Base-by-base conservation (phyloP, 2,329 filamentous ascomycete genomes). In the Beauveria sp. region DNA sequence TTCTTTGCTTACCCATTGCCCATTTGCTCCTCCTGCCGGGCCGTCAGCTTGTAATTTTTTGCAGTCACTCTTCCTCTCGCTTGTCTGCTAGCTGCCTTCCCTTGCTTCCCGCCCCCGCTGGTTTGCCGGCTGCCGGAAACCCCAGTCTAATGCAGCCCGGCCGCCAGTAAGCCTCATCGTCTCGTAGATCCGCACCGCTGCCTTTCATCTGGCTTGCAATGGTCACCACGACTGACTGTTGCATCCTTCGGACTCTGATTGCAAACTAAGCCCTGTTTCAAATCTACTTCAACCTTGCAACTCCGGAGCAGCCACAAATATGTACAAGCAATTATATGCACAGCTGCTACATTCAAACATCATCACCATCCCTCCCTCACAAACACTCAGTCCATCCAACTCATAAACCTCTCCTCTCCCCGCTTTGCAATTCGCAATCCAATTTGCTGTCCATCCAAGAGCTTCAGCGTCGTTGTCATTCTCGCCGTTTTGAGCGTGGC, bases 381-480 rank as follows among this genome's bases (percentile, higher is more conserved):
- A 8, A 1, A 14, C 40, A 12, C 16, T 28, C 40, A 28, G 14
- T 55, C 53, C 40, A 46, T 44, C 55, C 46, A 57, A 3, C 55
- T 30, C 14, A 9, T 74, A 73, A 92, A 92, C 67, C 81, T 81
- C 78, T 92, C 90, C 64, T 82, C 74, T 0, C 89, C 89, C 66
- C 87, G 84, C 75, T 76, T 84, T 10, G 90, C 86, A 65, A 93
- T 73, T 64, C 88, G 76, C 46, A 93, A 75, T 0, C 87, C 86
- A 40, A 93, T 84, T 59, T 81, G 76, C 6, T 76, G 76, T 24
- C 73, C 76, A n/a, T 76, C 79, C 34, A 85, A 79, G 72, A 93
- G 77, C 75, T 91, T 89, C 66, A 93, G 76, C 63, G 90, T 92
- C 63, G 93, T 79, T 61, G 90, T 73, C n/a, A 82, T 82, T 30